These are phyloP conservation scores for Capronia americana DNA, from an alignment of 2,329 filamentous ascomycete species.

Conservation along the genomic window DNA sequence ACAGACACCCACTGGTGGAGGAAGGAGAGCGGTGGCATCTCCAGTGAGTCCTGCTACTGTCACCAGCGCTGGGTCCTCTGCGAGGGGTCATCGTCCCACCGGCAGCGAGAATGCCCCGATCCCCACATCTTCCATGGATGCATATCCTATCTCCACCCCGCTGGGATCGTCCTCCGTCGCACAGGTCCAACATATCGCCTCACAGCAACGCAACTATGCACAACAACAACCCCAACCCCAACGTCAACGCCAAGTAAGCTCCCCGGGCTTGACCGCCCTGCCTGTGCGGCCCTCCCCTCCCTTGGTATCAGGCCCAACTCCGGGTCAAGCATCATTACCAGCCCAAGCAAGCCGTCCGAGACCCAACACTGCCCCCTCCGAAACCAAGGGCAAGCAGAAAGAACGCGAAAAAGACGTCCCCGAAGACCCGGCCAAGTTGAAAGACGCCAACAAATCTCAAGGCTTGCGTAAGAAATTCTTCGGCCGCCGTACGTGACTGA, in stretches of 20 bases:
- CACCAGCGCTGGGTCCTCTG: slow-evolving; percentile 7
- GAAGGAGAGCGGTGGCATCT: slow-evolving; percentile 4
- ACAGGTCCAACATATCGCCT: slow-evolving; percentile 13
- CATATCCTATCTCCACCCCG: not conserved
- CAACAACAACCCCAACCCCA: slow-evolving; percentile 7
- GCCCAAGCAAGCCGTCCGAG: not conserved
- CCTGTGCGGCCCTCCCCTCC: slow-evolving; percentile 18
- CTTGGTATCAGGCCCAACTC: slow-evolving; percentile 3
- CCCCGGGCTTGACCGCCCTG: slow-evolving; percentile 22
- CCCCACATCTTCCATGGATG: slow-evolving; percentile 9
- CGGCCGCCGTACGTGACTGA: slow-evolving; percentile 27
- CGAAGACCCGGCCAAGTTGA: slow-evolving; percentile 30
- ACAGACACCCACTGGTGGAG: not conserved
- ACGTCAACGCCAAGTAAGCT: slow-evolving; percentile 8
- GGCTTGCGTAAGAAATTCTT: slow-evolving; percentile 36
- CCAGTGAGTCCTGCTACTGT: slow-evolving; percentile 12
- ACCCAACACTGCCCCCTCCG: slow-evolving; percentile 8
- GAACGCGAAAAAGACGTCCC: slow-evolving; percentile 28
- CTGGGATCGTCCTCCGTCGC: not conserved
- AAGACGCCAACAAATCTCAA: slow-evolving; percentile 26
- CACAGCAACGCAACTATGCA: slow-evolving; percentile 8
- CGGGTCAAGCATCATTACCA: not conserved
- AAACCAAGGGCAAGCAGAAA: slow-evolving; percentile 28
- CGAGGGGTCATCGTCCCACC: slow-evolving; percentile 18
- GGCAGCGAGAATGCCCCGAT: slow-evolving; percentile 15